phyloP scores from a whole-genome alignment of 2,329 filamentous ascomycete genomes.

The Cladophialophora yegresii region DNA sequence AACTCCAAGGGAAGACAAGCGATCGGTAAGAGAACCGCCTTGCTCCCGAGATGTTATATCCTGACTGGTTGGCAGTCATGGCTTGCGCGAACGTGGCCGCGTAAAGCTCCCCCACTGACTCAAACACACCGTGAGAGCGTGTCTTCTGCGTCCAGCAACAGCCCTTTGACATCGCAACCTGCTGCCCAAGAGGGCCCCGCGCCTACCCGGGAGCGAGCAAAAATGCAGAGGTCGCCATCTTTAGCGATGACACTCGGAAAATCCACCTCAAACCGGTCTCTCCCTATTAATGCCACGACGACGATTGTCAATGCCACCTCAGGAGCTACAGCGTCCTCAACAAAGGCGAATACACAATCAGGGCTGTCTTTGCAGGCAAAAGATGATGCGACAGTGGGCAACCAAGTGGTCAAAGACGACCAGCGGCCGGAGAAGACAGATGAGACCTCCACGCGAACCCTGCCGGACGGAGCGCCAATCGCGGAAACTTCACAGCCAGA shows the following conservation, averaged over 20 bases:
- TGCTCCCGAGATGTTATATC: neutral
- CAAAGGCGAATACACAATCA: constrained; percentile 34
- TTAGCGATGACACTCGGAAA: constrained; percentile 49
- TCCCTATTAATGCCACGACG: constrained; percentile 49
- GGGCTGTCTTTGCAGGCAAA: constrained; percentile 21
- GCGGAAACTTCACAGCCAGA: constrained; percentile 4
- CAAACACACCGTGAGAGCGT: constrained; percentile 55
- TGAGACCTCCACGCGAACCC: neutral
- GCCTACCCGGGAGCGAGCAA: constrained; percentile 37
- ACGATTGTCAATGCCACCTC: constrained; percentile 49
- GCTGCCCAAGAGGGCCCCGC: constrained; percentile 43
- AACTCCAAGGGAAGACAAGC: constrained; percentile 8
- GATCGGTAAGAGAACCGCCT: constrained; percentile 24
- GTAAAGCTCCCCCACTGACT: constrained; percentile 52
- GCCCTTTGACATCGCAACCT: constrained; percentile 34
- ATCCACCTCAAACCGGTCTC: constrained; percentile 44
- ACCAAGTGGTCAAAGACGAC: neutral
- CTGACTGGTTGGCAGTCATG: constrained; percentile 37
- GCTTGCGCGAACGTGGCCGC: constrained; percentile 52
- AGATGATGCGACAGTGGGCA: neutral
- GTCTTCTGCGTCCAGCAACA: constrained; percentile 39
- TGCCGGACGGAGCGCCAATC: neutral
- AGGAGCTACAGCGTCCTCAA: constrained; percentile 32
- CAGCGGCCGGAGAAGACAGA: constrained; percentile 20
- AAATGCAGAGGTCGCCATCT: constrained; percentile 42